Percentiles rank a stretch among this genome's conserved stretches.
These are phyloP conservation scores for Davidsoniella eucalypti DNA, from an alignment of 2,329 filamentous ascomycete genomes.

Conservation along the genomic window DNA sequence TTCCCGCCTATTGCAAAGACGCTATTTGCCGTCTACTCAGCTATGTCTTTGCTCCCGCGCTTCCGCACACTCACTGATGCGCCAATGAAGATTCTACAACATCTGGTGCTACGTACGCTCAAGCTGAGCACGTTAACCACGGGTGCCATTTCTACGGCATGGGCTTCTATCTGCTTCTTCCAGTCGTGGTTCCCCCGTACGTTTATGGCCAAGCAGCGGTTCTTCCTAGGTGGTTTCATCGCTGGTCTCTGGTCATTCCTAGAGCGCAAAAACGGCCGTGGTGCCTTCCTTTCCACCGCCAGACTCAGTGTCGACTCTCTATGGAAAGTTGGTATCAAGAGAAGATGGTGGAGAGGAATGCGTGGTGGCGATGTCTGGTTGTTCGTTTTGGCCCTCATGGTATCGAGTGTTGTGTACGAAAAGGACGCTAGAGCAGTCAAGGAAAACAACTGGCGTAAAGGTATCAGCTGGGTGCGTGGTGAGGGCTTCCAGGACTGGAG, in stretches of 20 bases:
- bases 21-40: constrained; percentile 58
- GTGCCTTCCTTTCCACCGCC: constrained; percentile 63
- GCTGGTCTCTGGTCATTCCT: constrained; percentile 76
- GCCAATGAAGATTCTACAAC: constrained; percentile 50
- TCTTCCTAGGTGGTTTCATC: constrained; percentile 76
- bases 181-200: constrained; percentile 59
- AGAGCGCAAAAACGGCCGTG: constrained; percentile 45
- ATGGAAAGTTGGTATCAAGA: constrained; percentile 84
- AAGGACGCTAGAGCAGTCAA: constrained; percentile 49
- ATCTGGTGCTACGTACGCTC: constrained; percentile 51
- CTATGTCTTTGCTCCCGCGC: constrained; percentile 48
- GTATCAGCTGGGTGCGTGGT: constrained; percentile 55
- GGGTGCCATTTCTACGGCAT: constrained; percentile 68
- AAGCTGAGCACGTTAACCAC: constrained; percentile 60
- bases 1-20: constrained; percentile 67
- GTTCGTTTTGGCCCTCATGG: constrained; percentile 62
- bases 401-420: constrained; percentile 67
- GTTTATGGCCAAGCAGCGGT: constrained; percentile 65
- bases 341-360: constrained; percentile 71
- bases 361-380: constrained; percentile 71
- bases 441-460: constrained; percentile 52
- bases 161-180: constrained; percentile 83
- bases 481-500: constrained; percentile 60
- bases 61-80: constrained; percentile 51
- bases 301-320: constrained; percentile 64